Evolutionary conservation across 768 basidiomycete genomes (phyloP), one percentile per base, ranked within the genome.

Genomic region (Tylopilus felleus): DNA sequence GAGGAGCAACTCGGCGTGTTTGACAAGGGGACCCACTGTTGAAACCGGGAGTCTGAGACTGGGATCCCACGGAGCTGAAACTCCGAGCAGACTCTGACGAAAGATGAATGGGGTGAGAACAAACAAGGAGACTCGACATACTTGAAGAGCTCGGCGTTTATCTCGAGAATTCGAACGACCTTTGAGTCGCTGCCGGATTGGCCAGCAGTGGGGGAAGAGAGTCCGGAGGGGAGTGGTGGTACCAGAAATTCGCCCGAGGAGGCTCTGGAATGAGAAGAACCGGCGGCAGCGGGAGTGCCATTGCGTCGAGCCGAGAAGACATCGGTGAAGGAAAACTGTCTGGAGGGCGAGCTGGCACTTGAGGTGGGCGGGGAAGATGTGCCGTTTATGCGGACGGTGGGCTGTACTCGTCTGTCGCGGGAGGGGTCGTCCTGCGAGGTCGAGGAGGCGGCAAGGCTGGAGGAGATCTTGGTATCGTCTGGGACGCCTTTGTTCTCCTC

Each of bases 101-200:
- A 38, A 28, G 47, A 51, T 28, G 39, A 51, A 57, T 45, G 29
- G 42, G 14, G n/a, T 3, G 49, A 46, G 49, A 48, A 16, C 21
- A 38, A 46, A 40, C 10, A 36, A 23, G n/a, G 42, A 41, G 28
- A 56, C 17, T 27, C 14, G 22, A 58, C 79, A 35, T 51, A 90
- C 89, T 79, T 85, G 53, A 90, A 68, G 38, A 91, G 71, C 56
- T 90, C 87, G 1, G 76, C 70, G 58, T 90, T 90, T 31, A 90
- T 72, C 52, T 87, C 83, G 40, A 91, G 67, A 41, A 90, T 77
- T 10, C 78, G 70, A 35, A 76, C 72, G 35, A 84, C 84, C 70
- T 85, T 89, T 51, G 59, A 50, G 50, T 59, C 58, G 33, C 60
- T 46, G 25, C 60, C 27, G 19, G 56, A 6, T 31, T 59, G 58